A percentile compares a stretch with the other conserved stretches of the same genome.
Evolutionary conservation across 140 eudicot genomes (phyloP).

Genomic region (Stevia rebaudiana): DNA sequence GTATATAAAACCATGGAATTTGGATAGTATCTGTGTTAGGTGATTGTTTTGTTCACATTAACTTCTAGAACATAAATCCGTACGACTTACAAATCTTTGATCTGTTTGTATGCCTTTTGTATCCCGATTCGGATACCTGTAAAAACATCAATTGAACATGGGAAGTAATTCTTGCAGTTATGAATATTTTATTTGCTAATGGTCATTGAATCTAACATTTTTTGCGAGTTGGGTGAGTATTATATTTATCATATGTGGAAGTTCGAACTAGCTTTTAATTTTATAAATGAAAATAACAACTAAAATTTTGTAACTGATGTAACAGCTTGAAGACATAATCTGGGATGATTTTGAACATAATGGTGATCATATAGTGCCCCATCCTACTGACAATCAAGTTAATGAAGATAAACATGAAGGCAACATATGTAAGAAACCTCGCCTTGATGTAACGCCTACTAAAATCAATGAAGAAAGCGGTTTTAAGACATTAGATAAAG

Average conservation of each 20-base stretch:
- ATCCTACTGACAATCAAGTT: conserved; percentile 23
- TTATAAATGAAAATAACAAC: background rate
- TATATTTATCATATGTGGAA: background rate
- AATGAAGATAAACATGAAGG: conserved; percentile 33
- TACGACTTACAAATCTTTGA: too few relatives aligned
- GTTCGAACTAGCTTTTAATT: too few relatives aligned
- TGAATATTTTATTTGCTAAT: background rate
- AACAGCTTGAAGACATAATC: conserved; percentile 74
- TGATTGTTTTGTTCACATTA: background rate
- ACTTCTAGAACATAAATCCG: background rate
- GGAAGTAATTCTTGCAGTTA: background rate
- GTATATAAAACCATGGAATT: background rate
- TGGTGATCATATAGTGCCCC: conserved; percentile 85
- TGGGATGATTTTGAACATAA: conserved; percentile 66
- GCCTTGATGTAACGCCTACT: conserved; percentile 36
- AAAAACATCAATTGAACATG: background rate
- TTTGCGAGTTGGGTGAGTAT: background rate
- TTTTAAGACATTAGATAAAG: conserved; percentile 25
- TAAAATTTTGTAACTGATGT: conserved; percentile 32
- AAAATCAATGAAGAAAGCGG: conserved; percentile 31
- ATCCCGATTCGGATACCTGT: too few relatives aligned
- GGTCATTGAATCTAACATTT: background rate
- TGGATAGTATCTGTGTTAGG: background rate
- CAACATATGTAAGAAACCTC: conserved; percentile 49
- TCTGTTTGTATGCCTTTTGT: too few relatives aligned